Base-by-base conservation (phyloP, 306 rosid species). In the Medicago arabica region DNA sequence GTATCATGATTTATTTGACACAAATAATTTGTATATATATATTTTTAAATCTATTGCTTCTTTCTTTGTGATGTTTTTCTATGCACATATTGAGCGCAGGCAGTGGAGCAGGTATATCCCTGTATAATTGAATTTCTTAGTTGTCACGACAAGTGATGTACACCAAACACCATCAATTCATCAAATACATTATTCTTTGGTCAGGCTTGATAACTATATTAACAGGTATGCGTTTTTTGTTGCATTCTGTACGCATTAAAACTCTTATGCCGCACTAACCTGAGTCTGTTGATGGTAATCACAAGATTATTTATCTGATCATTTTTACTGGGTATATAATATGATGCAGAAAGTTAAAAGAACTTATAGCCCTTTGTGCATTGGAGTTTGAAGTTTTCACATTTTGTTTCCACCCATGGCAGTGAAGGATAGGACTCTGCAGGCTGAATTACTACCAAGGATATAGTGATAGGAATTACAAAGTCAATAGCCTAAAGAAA, bases 81-180 rank as follows among this genome's bases (percentile, higher is more conserved):
- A 18, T 55, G 36, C 13, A 10, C 58, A 13, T 69, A 68, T 82
- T 68, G 78, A 73, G 8, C 63, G 79, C 88, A 96, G 99, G 99
- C 99, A 10, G 88, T 67, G 80, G 93, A 89, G 82, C 93, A 92
- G 81, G 88, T 92, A 38, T 90, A 96, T 80, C 98, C 99, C 11
- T 79, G 89, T 82, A 89, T 96, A 58, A 68, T 89, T 70, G 85
- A 96, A 46, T 96, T 96, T 84, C 95, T 96, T 73, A 77, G 62
- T 68, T 63, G 31, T 64, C 88, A 89, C 9, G 98, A 96, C 83
- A 73, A 72, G n/a, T 90, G 87, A 88, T 70, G 67, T 44, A 65
- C 75, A 68, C 62, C 75, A 19, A 59, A 40, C 75, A 47, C 51
- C 77, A 14, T 64, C 51, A 57, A 62, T 55, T 76, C 76, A 50